Evolutionary conservation across 2,329 filamentous ascomycete species (phyloP).

Genomic region (Hortaea werneckii): DNA sequence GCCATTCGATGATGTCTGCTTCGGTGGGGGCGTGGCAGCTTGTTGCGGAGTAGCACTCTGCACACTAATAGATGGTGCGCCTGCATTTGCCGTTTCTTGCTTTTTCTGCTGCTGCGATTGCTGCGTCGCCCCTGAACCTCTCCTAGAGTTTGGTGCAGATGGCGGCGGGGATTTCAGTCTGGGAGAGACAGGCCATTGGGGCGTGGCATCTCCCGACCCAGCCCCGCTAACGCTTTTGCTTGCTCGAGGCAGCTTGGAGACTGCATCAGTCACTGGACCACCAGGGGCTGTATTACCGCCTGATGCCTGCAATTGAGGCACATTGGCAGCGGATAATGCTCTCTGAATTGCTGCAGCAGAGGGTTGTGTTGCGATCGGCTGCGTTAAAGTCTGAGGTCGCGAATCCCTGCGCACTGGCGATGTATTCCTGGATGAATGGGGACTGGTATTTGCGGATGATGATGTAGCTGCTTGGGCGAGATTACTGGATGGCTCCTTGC

Average conservation of each 20-base stretch:
- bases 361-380: constrained; percentile 37
- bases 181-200: constrained; percentile 68
- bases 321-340: constrained; percentile 57
- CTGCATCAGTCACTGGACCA: constrained; percentile 48
- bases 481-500: constrained; percentile 20
- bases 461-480: constrained; percentile 15
- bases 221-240: constrained; percentile 48
- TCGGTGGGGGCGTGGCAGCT: constrained; percentile 20
- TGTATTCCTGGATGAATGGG: constrained; percentile 37
- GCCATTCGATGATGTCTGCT: not conserved
- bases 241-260: constrained; percentile 46
- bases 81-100: constrained; percentile 30
- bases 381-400: constrained; percentile 24
- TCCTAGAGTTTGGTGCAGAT: constrained; percentile 32
- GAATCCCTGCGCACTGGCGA: constrained; percentile 40
- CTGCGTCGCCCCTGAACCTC: constrained; percentile 26
- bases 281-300: not conserved
- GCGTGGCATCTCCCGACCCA: constrained; percentile 38
- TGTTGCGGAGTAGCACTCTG: constrained; percentile 33
- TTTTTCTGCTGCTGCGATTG: constrained; percentile 18
- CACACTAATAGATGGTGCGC: constrained; percentile 35
- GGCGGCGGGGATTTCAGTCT: constrained; percentile 66
- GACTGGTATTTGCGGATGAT: constrained; percentile 32
- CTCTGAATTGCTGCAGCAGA: constrained; percentile 55
- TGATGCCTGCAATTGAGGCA: constrained; percentile 48